Evolutionary conservation across 805 yeast species (phyloP).

Genomic region (Candida incommunis): DNA sequence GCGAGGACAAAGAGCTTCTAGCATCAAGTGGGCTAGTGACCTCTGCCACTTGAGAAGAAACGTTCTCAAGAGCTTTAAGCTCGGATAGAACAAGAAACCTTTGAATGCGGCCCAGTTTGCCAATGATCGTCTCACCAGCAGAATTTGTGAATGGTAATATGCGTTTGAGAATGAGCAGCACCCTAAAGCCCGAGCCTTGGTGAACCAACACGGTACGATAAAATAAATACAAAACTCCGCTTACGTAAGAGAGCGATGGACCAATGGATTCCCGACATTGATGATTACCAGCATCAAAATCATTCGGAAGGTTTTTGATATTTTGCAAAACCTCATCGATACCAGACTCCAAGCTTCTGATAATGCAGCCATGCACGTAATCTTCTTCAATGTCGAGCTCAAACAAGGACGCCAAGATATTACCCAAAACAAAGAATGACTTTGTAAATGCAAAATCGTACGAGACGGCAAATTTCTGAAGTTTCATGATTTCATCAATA

Average conservation of each 20-base stretch:
- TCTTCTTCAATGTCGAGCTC: constrained; percentile 13
- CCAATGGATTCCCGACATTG: constrained; percentile 4
- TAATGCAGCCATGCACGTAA: constrained; percentile 8
- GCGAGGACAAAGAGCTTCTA: constrained; percentile 3
- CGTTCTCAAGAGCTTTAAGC: constrained; percentile 5
- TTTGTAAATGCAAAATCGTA: constrained; percentile 18
- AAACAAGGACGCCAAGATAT: constrained; percentile 10
- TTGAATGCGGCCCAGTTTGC: constrained; percentile 14
- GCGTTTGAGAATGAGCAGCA: constrained; percentile 10
- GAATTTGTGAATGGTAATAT: constrained; percentile 1
- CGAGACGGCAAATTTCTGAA: constrained; percentile 13
- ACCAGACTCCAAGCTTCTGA: constrained; percentile 1
- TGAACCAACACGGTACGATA: constrained; percentile 12
- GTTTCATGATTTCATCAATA: constrained; percentile 9
- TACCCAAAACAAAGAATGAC: constrained; percentile 12
- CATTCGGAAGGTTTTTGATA: constrained; percentile 1
- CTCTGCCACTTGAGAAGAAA: constrained; percentile 6
- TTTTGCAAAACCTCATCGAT: constrained; percentile 4
- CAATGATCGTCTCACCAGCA: constrained; percentile 7
- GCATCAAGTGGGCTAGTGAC: constrained; percentile 10
- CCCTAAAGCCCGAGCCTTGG: constrained; percentile 14
- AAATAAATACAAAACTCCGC: constrained; percentile 9
- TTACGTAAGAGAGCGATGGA: constrained; percentile 6
- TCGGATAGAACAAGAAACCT: constrained; percentile 18
- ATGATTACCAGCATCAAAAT: constrained; percentile 2